phyloP scores from a whole-genome alignment of 495 filamentous ascomycete genomes.

The Penicillium coffeae region DNA sequence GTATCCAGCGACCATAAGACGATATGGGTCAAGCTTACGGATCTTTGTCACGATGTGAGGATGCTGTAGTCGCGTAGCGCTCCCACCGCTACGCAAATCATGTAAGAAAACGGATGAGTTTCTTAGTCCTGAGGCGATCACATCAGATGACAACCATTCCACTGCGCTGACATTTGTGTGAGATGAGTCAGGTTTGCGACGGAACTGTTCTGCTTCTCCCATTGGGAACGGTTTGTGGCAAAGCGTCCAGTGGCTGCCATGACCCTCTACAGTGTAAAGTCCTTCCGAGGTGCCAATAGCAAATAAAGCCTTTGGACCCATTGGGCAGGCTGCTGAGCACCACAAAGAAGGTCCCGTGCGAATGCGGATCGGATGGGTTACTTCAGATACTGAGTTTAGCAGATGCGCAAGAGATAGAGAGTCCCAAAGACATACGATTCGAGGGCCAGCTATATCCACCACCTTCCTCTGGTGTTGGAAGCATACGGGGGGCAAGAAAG shows the following conservation, averaged over 20 bases:
- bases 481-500: conserved; percentile 28
- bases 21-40: conserved; percentile 34
- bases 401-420: background rate
- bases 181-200: conserved; percentile 24
- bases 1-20: conserved; percentile 34
- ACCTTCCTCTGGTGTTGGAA: conserved; percentile 26
- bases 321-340: conserved; percentile 36
- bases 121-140: conserved; percentile 36
- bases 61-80: conserved; percentile 32
- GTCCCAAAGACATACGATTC: conserved; percentile 18
- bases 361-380: conserved; percentile 26
- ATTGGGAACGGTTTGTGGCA: conserved; percentile 29
- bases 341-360: conserved; percentile 24
- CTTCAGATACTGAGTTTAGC: conserved; percentile 6
- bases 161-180: conserved; percentile 33
- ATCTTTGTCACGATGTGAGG: conserved; percentile 33
- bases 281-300: conserved; percentile 43
- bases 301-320: conserved; percentile 26
- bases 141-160: conserved; percentile 36
- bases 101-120: conserved; percentile 36
- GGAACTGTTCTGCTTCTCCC: conserved; percentile 7
- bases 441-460: conserved; percentile 6
- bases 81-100: conserved; percentile 34
- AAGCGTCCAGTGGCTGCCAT: conserved; percentile 28
- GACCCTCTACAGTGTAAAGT: conserved; percentile 32